Percentiles rank a stretch among this genome's conserved stretches.
Conservation (phyloP, 2,329 filamentous ascomycete genomes). For the Dactylellina haptotyla region DNA sequence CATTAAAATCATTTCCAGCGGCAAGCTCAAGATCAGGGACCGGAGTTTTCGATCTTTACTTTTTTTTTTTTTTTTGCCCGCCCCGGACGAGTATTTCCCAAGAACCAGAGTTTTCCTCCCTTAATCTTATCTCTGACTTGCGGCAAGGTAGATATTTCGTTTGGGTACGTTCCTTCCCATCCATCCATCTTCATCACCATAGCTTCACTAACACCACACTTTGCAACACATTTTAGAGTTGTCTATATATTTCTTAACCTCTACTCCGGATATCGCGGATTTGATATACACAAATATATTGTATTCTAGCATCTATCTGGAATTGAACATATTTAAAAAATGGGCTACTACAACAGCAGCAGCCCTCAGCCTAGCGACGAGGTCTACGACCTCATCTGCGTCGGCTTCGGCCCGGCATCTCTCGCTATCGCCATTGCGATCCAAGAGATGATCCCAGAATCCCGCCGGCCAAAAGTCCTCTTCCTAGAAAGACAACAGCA, state of each 20-base stretch:
- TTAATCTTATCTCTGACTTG: conserved; percentile 26
- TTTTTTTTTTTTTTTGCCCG: too few relatives aligned
- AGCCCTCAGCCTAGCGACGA: conserved; percentile 60
- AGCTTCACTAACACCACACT: too few relatives aligned
- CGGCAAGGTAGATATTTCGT: conserved; percentile 21
- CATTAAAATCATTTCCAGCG: conserved; percentile 26
- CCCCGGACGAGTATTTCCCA: conserved; percentile 20
- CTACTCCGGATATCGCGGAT: too few relatives aligned
- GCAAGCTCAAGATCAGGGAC: too few relatives aligned
- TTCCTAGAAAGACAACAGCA: conserved; percentile 86
- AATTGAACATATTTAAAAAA: conserved; percentile 22
- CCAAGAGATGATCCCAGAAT: conserved; percentile 75
- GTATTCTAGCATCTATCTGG: too few relatives aligned
- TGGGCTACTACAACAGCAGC: conserved; percentile 45
- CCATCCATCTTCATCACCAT: not conserved
- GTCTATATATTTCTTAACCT: not conserved
- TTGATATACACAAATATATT: too few relatives aligned
- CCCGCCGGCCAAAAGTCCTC: conserved; percentile 73
- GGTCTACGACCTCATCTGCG: conserved; percentile 84
- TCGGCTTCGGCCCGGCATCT: conserved; percentile 92
- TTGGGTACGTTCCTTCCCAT: not conserved
- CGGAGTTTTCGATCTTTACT: conserved; percentile 5
- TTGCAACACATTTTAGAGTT: conserved; percentile 31
- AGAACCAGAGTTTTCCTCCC: conserved; percentile 14
- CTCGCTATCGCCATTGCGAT: conserved; percentile 88